Evolutionary conservation across 1,284 basidiomycete species (phyloP).

Genomic region (Kalmanozyma brasiliensis): DNA sequence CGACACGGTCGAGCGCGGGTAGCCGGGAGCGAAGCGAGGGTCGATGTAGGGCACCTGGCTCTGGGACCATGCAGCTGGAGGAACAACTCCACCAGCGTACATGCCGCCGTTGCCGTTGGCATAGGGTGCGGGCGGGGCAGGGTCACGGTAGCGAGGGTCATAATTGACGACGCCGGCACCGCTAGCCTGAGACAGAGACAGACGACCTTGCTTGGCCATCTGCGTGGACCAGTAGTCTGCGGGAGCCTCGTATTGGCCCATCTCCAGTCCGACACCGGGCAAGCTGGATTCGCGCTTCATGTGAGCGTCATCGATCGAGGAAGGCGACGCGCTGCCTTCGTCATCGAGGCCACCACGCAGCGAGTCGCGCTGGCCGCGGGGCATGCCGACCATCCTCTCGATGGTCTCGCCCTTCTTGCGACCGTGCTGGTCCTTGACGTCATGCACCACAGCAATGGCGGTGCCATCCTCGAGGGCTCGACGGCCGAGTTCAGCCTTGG

Average conservation of each 20-base stretch:
- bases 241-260: slow-evolving; percentile 28
- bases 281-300: slow-evolving; percentile 38
- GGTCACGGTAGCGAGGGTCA: slow-evolving; percentile 40
- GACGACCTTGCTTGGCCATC: slow-evolving; percentile 36
- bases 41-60: slow-evolving; percentile 28
- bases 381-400: slow-evolving; percentile 58
- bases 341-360: slow-evolving; percentile 40
- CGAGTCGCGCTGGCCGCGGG: slow-evolving; percentile 45
- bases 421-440: slow-evolving; percentile 57
- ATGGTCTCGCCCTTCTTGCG: slow-evolving; percentile 57
- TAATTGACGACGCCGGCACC: slow-evolving; percentile 6
- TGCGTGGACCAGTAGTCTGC: slow-evolving; percentile 47
- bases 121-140: slow-evolving; percentile 38
- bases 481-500: slow-evolving; percentile 54
- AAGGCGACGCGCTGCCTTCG: slow-evolving; percentile 38
- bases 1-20: slow-evolving; percentile 36
- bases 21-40: slow-evolving; percentile 30
- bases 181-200: slow-evolving; percentile 34
- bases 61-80: slow-evolving; percentile 29
- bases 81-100: slow-evolving; percentile 13
- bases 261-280: slow-evolving; percentile 27
- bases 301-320: slow-evolving; percentile 28
- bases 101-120: slow-evolving; percentile 12
- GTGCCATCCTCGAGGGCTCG: slow-evolving; percentile 62
- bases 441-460: slow-evolving; percentile 63